Conservation (phyloP, 352 stramenopile species). For the Phytophthora ramorum region DNA sequence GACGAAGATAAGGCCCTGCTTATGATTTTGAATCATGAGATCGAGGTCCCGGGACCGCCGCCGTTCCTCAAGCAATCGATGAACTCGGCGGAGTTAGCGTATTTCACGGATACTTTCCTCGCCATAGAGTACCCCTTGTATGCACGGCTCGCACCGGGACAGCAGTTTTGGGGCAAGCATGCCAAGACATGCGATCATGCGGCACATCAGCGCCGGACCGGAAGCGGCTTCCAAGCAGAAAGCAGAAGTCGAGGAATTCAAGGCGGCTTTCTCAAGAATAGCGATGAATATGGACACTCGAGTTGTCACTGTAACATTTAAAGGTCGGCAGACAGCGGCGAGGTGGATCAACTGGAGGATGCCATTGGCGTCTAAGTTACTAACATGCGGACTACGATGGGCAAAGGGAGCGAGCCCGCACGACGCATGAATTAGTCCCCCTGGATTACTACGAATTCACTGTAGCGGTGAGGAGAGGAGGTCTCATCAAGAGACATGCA, state of each 20-base stretch:
- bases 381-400: slow-evolving; percentile 1
- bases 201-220: too few species aligned
- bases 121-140: too few species aligned
- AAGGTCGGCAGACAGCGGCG: background rate
- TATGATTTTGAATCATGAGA: too few species aligned
- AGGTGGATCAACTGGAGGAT: background rate
- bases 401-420: background rate
- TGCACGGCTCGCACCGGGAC: too few species aligned
- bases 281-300: background rate
- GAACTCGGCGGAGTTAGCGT: too few species aligned
- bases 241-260: slow-evolving; percentile 7
- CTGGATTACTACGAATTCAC: slow-evolving; percentile 10
- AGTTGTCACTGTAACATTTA: slow-evolving; percentile 5
- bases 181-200: too few species aligned
- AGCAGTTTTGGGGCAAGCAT: too few species aligned
- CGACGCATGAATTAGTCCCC: background rate
- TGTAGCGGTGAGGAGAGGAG: background rate
- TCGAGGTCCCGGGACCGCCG: too few species aligned
- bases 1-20: too few species aligned
- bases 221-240: too few species aligned
- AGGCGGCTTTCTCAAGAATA: background rate
- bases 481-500: background rate
- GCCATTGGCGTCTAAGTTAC: background rate
- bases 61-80: too few species aligned
- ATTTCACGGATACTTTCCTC: too few species aligned